Conservation (phyloP, 2,329 filamentous ascomycete species). For the Fonsecaea pugnacius region DNA sequence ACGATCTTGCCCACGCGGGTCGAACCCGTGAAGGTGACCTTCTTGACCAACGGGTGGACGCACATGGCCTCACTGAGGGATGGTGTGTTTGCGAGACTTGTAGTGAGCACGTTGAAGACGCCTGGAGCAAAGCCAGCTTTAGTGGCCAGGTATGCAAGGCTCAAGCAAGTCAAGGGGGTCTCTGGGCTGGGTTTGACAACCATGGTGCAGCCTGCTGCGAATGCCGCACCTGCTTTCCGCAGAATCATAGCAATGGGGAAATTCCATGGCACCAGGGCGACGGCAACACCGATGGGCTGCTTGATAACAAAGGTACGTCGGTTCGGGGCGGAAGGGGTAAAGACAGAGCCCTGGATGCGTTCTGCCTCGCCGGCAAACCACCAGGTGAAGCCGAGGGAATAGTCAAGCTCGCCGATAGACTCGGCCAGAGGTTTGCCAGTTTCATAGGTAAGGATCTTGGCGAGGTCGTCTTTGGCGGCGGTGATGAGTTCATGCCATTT, state of each 20-base stretch:
- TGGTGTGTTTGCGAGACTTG: conserved; percentile 48
- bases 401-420: conserved; percentile 61
- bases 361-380: conserved; percentile 67
- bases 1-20: conserved; percentile 67
- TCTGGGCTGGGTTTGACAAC: conserved; percentile 74
- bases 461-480: conserved; percentile 65
- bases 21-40: conserved; percentile 64
- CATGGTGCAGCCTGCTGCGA: conserved; percentile 76
- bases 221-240: conserved; percentile 68
- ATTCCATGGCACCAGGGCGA: conserved; percentile 74
- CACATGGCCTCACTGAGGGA: conserved; percentile 55
- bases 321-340: conserved; percentile 63
- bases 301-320: conserved; percentile 73
- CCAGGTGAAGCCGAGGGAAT: conserved; percentile 58
- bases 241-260: conserved; percentile 71
- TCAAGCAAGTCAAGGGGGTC: conserved; percentile 62
- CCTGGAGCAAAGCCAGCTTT: conserved; percentile 63
- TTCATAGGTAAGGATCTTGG: conserved; percentile 66
- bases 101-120: conserved; percentile 66
- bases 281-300: conserved; percentile 71
- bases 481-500: conserved; percentile 69
- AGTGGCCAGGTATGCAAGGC: conserved; percentile 58
- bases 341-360: conserved; percentile 63
- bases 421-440: conserved; percentile 64
- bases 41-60: conserved; percentile 63